phyloP scores from a whole-genome alignment of 208 protist genomes.

The Angomonas ambiguus region DNA sequence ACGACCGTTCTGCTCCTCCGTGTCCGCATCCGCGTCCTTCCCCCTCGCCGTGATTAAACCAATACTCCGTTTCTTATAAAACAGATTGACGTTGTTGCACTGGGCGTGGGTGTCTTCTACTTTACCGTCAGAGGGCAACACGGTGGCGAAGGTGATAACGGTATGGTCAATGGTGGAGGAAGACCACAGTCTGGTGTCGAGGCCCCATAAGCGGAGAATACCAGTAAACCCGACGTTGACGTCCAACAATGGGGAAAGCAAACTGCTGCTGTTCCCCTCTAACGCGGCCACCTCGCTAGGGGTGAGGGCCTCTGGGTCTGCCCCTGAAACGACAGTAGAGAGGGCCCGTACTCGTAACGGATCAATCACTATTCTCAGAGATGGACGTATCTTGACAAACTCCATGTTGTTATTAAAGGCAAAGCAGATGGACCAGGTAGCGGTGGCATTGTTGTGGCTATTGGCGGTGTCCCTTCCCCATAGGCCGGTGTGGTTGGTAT shows the following conservation, averaged over 20 bases:
- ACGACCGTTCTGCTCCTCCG: not conserved
- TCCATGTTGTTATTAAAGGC: slow-evolving; percentile 33
- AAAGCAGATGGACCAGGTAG: slow-evolving; percentile 62
- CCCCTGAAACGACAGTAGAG: slow-evolving; percentile 3
- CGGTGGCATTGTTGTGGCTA: slow-evolving; percentile 2
- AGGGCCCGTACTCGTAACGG: slow-evolving; percentile 32
- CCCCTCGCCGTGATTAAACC: slow-evolving; percentile 15
- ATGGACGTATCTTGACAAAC: slow-evolving; percentile 33
- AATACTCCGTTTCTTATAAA: slow-evolving; percentile 43
- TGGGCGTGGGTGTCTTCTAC: slow-evolving; percentile 36
- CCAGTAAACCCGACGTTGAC: slow-evolving; percentile 60
- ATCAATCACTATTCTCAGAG: slow-evolving; percentile 37
- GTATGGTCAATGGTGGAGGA: slow-evolving; percentile 38
- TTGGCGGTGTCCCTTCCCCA: slow-evolving; percentile 26
- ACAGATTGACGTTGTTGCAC: slow-evolving; percentile 48
- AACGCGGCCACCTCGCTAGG: not conserved
- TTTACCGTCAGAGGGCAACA: slow-evolving; percentile 16
- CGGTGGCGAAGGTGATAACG: slow-evolving; percentile 38
- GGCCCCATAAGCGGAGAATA: slow-evolving; percentile 46
- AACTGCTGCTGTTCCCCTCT: slow-evolving; percentile 3
- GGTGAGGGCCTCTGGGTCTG: slow-evolving; percentile 15
- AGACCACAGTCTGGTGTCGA: slow-evolving; percentile 54
- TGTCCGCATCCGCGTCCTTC: not conserved
- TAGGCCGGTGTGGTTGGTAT: slow-evolving; percentile 68
- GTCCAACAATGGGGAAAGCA: slow-evolving; percentile 24